Evolutionary conservation across 176 grass and related monocot species (phyloP), one percentile per base, ranked within the genome.

Genomic region (Pontederia crassipes): DNA sequence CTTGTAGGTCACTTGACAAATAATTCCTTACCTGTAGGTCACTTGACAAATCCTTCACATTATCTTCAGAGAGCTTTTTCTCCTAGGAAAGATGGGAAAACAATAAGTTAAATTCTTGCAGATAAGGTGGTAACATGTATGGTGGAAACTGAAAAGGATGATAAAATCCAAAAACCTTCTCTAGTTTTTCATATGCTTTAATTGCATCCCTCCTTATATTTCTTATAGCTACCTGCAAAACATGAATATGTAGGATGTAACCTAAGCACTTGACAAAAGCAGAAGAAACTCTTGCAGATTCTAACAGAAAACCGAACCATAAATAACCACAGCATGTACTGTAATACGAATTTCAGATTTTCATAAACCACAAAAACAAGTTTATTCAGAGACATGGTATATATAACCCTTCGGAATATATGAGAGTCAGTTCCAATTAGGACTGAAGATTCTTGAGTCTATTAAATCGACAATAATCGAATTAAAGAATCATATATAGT

Each of bases 21-120:
- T 24, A 40, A 40, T 40, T 40, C 32, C 13, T 75, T 77, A 81
- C 84, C 56, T 88, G 81, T 54, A 85, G 64, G 65, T 91, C 87
- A 50, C 72, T 73, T 65, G 87, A 91, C 51, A 90, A 83, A 88
- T 88, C 79, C 70, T 80, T 85, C 28, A 81, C 74, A 58, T 88
- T 87, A 85, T 88, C 83, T 82, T 91, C 82, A 78, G 87, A 88
- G 70, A 98, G 84, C 35, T 98, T 98, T 71, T 98, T 96, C 82
- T 92, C 93, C 93, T 98, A 61, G 46, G 60, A 53, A 75, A 57
- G 28, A 11, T 2, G 61, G 55, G 16, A 47, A 9, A 59, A 72
- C 46, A 80, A 66, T 55, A 74, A 76, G 24, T 74, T 15, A 45
- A 46, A 54, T 11, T 2, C 46, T 15, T 10, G 52, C 4, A 68